Evolutionary conservation across 2,329 filamentous ascomycete species (phyloP).

Genomic region (Aspergillus sp.): DNA sequence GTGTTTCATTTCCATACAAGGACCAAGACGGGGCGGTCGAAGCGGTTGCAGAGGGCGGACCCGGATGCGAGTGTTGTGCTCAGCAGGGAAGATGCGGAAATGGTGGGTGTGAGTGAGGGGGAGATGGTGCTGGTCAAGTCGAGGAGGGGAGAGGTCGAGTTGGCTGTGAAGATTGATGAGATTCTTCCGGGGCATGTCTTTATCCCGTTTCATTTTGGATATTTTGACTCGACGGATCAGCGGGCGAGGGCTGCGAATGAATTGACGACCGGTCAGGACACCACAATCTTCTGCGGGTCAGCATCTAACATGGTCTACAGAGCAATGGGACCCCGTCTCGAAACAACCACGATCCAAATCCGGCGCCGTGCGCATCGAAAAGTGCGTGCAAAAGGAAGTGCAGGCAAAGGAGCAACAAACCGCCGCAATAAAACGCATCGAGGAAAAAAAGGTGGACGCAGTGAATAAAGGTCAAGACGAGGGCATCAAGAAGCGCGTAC

Average conservation of each 20-base stretch:
- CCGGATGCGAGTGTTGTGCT: conserved; percentile 37
- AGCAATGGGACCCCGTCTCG: conserved; percentile 42
- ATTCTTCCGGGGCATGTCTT: conserved; percentile 40
- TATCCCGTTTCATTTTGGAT: conserved; percentile 47
- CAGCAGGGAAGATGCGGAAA: conserved; percentile 34
- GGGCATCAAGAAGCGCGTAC: conserved; percentile 24
- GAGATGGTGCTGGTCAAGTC: conserved; percentile 40
- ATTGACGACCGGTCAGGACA: conserved; percentile 38
- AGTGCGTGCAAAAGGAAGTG: conserved; percentile 26
- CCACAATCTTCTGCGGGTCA: background rate
- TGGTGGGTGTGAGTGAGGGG: conserved; percentile 30
- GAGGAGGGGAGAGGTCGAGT: conserved; percentile 35
- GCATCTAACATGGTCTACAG: conserved; percentile 6
- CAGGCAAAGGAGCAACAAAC: conserved; percentile 32
- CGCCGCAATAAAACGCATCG: conserved; percentile 22
- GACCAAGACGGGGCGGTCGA: conserved; percentile 41
- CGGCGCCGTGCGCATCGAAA: conserved; percentile 40
- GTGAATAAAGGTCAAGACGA: conserved; percentile 11
- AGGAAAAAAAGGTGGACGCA: conserved; percentile 6
- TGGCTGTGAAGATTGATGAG: conserved; percentile 34
- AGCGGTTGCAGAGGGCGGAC: conserved; percentile 35
- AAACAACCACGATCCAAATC: conserved; percentile 46
- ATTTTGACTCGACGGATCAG: conserved; percentile 40
- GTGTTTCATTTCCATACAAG: conserved; percentile 44
- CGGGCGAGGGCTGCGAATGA: conserved; percentile 43